phyloP scores from a whole-genome alignment of 805 yeast genomes.

The Peterozyma xylosa region DNA sequence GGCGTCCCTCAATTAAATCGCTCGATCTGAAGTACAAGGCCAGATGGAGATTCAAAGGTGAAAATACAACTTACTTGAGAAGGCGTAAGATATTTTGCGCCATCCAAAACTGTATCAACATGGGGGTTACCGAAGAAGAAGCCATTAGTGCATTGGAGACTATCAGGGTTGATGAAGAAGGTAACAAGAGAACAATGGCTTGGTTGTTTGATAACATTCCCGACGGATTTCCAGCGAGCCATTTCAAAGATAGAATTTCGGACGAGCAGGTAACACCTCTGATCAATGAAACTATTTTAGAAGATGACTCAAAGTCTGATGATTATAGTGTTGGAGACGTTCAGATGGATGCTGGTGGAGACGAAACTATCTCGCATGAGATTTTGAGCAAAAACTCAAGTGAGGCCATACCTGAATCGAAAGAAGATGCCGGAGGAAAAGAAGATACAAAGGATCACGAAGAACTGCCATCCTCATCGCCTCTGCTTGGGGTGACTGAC shows the following conservation, averaged over 20 bases:
- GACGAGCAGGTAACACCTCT: not conserved
- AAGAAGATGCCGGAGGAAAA: not conserved
- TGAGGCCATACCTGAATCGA: not conserved
- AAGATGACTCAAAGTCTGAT: not conserved
- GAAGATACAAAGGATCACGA: not conserved
- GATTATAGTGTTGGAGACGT: not conserved
- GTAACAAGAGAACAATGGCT: constrained; percentile 7
- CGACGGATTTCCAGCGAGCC: constrained; percentile 5
- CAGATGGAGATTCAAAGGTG: constrained; percentile 49
- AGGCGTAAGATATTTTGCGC: constrained; percentile 48
- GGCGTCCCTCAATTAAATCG: constrained; percentile 43
- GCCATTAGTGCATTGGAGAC: constrained; percentile 6
- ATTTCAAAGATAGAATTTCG: not conserved
- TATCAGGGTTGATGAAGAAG: constrained; percentile 6
- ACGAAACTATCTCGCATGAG: not conserved
- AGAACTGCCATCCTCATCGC: not conserved
- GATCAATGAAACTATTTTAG: not conserved
- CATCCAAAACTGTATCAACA: constrained; percentile 26
- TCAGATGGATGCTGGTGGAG: not conserved
- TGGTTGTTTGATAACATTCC: constrained; percentile 9
- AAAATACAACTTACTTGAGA: constrained; percentile 43
- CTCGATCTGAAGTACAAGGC: constrained; percentile 42
- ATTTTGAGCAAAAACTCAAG: not conserved
- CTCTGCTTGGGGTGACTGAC: too few relatives aligned
- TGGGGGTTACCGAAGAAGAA: constrained; percentile 3